phyloP scores from a whole-genome alignment of 2,329 filamentous ascomycete genomes.

The Scedosporium aurantiacum region DNA sequence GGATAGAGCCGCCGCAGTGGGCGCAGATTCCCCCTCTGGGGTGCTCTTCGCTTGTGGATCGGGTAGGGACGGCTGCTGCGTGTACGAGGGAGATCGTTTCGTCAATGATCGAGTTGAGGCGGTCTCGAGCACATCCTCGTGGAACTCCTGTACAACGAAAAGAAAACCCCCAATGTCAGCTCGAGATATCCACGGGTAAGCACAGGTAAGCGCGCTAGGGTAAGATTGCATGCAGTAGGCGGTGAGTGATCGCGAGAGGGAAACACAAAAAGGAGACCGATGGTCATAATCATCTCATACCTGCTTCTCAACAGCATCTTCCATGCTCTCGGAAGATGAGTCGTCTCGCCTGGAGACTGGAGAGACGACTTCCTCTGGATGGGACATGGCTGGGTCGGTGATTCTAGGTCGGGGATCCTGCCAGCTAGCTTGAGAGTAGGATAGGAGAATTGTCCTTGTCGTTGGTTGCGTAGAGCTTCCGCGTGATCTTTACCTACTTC shows the following conservation, averaged over 20 bases:
- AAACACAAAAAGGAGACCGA: not conserved
- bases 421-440: not conserved
- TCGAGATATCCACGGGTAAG: not conserved
- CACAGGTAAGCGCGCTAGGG: not conserved
- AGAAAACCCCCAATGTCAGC: not conserved
- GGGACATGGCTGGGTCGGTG: constrained; percentile 20
- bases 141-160: constrained; percentile 47
- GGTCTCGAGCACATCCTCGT: constrained; percentile 71
- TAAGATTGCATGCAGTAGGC: not conserved
- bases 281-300: constrained; percentile 6
- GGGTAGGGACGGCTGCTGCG: not conserved
- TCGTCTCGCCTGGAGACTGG: constrained; percentile 9
- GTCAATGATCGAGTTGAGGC: constrained; percentile 54
- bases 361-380: constrained; percentile 19
- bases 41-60: not conserved
- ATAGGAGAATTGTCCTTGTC: not conserved
- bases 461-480: not conserved
- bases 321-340: constrained; percentile 3
- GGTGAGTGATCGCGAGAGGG: not conserved
- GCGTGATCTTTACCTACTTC: not conserved
- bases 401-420: no score
- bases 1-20: constrained; percentile 12
- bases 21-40: not conserved
- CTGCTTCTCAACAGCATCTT: constrained; percentile 18
- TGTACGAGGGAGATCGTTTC: constrained; percentile 27